Base-by-base conservation (phyloP, 345 rosid species). In the Pugionium cornutum region DNA sequence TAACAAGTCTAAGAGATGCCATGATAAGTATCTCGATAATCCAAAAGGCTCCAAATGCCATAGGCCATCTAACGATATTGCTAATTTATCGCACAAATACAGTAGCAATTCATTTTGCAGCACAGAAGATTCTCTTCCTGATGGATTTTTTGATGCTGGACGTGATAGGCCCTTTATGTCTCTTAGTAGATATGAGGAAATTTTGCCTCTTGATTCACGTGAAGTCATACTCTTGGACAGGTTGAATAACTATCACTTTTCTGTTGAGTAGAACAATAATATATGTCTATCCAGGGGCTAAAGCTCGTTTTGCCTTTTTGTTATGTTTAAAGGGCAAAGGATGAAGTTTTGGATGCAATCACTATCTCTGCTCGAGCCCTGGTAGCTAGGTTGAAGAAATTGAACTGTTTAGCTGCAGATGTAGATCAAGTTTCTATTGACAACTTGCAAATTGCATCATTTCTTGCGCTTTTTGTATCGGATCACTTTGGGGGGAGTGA, bases 401-500 rank as follows among this genome's bases (percentile, higher is more conserved):
- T 70, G 68, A 82, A 77, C 66, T 69, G 77, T 62, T 75, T 74
- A 73, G 35, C 77, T 55, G 68, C 80, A 74, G 89, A 80, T 58
- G 53, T 62, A 68, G 77, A 73, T 60, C 54, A 66, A 73, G 72
- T 41, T 64, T 62, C 60, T 45, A 62, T 70, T 48, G 84, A 82
- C 75, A 78, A 80, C 81, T 70, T 85, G 73, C 96, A 82, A 52
- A 61, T 83, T 58, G 92, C 83, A 35, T 85, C 89, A 27, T 74
- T 81, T 83, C 97, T 94, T 58, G 92, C 99, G 6, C 89, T 94
- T 67, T 88, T 94, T 74, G 95, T 90, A 27, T 94, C 99, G 0
- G 95, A 94, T 79, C 99, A 90, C 82, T 94, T 90, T 85, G 99
- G 99, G 63, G 97, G 99, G 44, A 85, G 95, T 69, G 97, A 90